Evolutionary conservation across 305 asterid genomes (phyloP).

Genomic region (Fraxinus xanthoxyloides): DNA sequence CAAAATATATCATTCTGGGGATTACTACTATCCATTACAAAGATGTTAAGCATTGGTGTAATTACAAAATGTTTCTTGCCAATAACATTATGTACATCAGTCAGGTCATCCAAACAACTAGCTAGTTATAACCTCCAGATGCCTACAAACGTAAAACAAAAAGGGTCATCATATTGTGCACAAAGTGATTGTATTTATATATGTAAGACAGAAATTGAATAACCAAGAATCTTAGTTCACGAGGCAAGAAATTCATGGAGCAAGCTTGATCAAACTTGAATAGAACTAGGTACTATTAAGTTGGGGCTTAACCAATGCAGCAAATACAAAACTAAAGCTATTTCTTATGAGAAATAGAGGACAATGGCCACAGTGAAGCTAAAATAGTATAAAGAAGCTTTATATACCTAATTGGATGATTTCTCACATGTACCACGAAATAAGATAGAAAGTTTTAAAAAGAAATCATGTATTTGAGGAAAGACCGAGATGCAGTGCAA

Average conservation of each 20-base stretch:
- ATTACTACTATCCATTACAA: neutral
- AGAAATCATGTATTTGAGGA: neutral
- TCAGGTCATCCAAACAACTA: constrained; percentile 35
- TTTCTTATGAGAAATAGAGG: neutral
- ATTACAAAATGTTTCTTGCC: constrained; percentile 35
- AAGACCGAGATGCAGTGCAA: neutral
- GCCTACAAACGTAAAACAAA: constrained; percentile 33
- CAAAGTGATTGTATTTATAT: neutral
- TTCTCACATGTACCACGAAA: neutral
- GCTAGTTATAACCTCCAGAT: constrained; percentile 24
- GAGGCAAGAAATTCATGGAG: neutral
- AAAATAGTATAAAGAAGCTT: neutral
- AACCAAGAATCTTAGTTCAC: neutral
- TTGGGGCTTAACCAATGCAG: neutral
- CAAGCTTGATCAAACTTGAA: constrained; percentile 13
- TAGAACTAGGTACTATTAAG: neutral
- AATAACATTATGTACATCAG: constrained; percentile 23
- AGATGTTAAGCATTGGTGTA: constrained; percentile 20
- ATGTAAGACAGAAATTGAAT: neutral
- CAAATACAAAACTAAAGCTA: neutral
- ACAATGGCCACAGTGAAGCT: neutral
- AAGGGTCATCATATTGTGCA: neutral
- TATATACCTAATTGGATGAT: neutral
- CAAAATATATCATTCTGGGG: constrained; percentile 1
- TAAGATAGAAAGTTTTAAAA: neutral